Base-by-base conservation (phyloP, 2,329 filamentous ascomycete species). In the Seiridium cupressi region DNA sequence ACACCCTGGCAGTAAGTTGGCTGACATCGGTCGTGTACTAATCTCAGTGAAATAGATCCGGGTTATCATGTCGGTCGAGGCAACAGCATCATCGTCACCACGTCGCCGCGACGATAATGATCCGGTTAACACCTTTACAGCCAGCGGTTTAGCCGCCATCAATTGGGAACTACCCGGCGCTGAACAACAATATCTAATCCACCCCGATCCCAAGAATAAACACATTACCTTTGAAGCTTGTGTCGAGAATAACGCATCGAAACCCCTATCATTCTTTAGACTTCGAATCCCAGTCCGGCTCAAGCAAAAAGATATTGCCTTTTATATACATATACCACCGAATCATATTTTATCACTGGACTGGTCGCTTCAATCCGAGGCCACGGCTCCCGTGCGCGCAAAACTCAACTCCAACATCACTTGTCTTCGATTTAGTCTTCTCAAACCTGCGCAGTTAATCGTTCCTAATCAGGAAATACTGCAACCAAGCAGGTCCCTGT, bases 251-350 rank as follows among this genome's bases (percentile, higher is more conserved):
- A 26, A 55, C 18, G 51, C 18, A 32, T 40, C 48, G n/a, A 36
- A 59, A 38, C 48, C 31, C 38, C 38, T 54, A 3, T 44, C 51
- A 3, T 59, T 59, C 51, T 55, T 59, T 13, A 44, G 58, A 59
- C 51, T 59, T 7, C 58, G 58, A 32, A 32, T 59, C n/a, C 58
- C 58, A n/a, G 42, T 55, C 34, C 44, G 42, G 35, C 58, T 54
- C 44, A 59, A 46, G 51, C 58, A 59, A 42, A 49, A 59, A 18
- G 58, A 54, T 44, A 59, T 55, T 32, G 49, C 48, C 32, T 38
- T 59, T 32, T 59, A 59, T 51, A 59, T 59, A 59, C 58, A 59
- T 34, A 59, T 59, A 40, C 58, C 58, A 31, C 58, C 58, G 34
- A 36, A 55, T 49, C 58, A 59, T 59, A 49, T 59, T 44, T 44